These are phyloP conservation scores for Pseudopyricularia javanii DNA, from an alignment of 2,329 filamentous ascomycete species.

Conservation along the genomic window DNA sequence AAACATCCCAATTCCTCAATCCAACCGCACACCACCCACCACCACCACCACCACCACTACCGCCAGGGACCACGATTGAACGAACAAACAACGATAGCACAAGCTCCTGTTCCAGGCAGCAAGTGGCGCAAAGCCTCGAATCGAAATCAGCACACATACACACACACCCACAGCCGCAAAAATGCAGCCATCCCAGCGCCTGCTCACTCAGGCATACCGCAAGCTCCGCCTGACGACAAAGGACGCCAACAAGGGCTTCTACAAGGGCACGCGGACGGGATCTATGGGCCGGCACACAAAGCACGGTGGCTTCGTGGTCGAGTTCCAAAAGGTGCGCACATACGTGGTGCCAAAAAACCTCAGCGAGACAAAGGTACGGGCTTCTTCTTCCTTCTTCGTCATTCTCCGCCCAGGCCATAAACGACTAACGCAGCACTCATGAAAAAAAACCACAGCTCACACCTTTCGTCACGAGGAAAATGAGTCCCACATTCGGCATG, in stretches of 20 bases:
- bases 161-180: no score
- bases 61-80: no score
- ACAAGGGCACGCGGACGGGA: slow-evolving; percentile 89
- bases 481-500: slow-evolving; percentile 35
- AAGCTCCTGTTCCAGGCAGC: no score
- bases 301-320: slow-evolving; percentile 71
- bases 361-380: slow-evolving; percentile 56
- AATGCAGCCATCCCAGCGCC: slow-evolving; percentile 57
- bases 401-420: background rate
- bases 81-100: no score
- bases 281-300: slow-evolving; percentile 78
- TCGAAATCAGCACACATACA: no score
- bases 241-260: slow-evolving; percentile 84
- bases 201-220: slow-evolving; percentile 49
- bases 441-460: slow-evolving; percentile 44
- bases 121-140: no score
- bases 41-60: no score
- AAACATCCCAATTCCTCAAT: no score
- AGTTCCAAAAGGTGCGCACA: slow-evolving; percentile 80
- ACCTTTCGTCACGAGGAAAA: slow-evolving; percentile 59
- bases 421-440: background rate
- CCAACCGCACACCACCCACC: no score
- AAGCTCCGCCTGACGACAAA: slow-evolving; percentile 83
- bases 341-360: slow-evolving; percentile 68
- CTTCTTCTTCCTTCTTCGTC: background rate